Percentiles rank a stretch among this genome's conserved stretches.
Conservation (phyloP, 768 basidiomycete species). For the Cyclocybe aegerita region DNA sequence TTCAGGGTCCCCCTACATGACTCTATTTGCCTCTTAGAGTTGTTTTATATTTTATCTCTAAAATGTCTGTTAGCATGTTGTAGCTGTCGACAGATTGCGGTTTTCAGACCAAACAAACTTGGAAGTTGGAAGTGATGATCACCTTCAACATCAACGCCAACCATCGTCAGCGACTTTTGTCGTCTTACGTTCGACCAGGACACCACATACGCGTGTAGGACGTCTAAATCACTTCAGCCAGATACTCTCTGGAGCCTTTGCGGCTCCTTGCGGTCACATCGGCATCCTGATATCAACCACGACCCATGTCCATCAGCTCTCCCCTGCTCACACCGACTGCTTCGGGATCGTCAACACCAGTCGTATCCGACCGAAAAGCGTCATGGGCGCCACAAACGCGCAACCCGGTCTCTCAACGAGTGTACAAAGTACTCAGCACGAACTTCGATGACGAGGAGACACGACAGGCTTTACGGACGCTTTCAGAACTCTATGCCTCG, state of each 20-base stretch:
- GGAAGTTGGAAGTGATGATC: no score
- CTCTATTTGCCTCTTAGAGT: no score
- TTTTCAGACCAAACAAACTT: background rate
- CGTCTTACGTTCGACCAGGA: no score
- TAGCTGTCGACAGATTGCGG: background rate
- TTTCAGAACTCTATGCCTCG: conserved; percentile 73
- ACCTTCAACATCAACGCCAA: no score
- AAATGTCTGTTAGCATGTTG: no score
- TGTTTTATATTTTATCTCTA: no score
- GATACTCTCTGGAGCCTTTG: no score
- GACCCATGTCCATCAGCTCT: conserved; percentile 10
- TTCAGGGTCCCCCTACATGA: no score
- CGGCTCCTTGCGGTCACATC: no score
- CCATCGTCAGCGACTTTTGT: no score
- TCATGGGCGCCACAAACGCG: conserved; percentile 33
- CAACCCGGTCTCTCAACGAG: conserved; percentile 79
- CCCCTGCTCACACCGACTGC: conserved; percentile 7
- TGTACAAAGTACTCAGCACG: conserved; percentile 89
- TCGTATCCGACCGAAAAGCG: conserved; percentile 16
- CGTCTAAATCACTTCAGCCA: no score
- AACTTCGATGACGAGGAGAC: conserved; percentile 78
- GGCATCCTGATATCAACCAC: background rate
- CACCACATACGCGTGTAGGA: no score
- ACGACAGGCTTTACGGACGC: conserved; percentile 76
- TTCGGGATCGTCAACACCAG: conserved; percentile 11